Base-by-base conservation (phyloP, 176 grass and related monocot species). In the Oryza glaberrima region DNA sequence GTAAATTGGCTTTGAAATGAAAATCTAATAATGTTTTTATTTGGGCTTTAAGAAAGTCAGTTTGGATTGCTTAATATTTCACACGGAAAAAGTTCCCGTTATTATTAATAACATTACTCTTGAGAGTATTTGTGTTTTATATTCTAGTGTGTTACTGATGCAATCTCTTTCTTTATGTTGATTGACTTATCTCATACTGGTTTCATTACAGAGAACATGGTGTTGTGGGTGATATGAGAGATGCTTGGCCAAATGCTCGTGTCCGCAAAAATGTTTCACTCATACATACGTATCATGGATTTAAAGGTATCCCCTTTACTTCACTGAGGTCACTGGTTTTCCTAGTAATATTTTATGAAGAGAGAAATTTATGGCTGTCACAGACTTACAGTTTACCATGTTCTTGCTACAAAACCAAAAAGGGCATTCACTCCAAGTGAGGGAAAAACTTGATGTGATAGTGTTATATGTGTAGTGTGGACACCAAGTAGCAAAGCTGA, bases 161-260 rank as follows among this genome's bases (percentile, higher is more conserved):
- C 20, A 72, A 28, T 72, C 60, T 47, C 32, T 30, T 83, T 40
- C 25, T 54, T 9, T 61, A 60, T 60, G 48, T 78, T 67, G 44
- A 15, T 74, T 86, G 79, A 86, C 35, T 44, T 67, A 51, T 10
- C 83, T 74, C 19, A 10, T 79, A 66, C 26, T 70, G 67, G n/a
- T 86, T 82, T 91, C 23, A n/a, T 83, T 86, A 58, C 75, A 98
- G 96, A 86, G 93, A 98, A 67, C 96, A 95, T 82, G 96, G 93
- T 72, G 96, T 98, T 70, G 91, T 98, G 17, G 96, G 93, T 76
- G 96, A 98, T 85, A 98, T 98, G 96, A 92, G 96, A 93, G 96
- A 98, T 95, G 96, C 96, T 83, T 98, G 96, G 96, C 96, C 93
- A 81, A 96, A 95, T 94, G 93, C 96, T 65, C 91, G 90, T 8